Base-by-base conservation (phyloP, 1,284 basidiomycete genomes). In the Papiliotrema flavescens region DNA sequence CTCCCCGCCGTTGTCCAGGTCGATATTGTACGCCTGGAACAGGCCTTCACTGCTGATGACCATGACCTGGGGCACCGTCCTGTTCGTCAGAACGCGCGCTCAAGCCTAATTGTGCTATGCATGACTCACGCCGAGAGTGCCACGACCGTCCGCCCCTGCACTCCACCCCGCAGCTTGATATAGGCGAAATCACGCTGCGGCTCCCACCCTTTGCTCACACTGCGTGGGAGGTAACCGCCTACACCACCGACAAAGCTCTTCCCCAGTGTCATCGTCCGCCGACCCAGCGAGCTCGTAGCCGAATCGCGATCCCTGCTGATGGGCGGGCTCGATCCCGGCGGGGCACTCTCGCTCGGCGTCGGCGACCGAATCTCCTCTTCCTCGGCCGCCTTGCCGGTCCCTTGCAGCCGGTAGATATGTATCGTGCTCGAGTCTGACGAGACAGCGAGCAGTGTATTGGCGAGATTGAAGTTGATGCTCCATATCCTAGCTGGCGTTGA, bases 161-260 rank as follows among this genome's bases (percentile, higher is more conserved):
- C 90, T 43, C 83, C 84, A 0, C 28, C 28, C 11, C 94, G 91
- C 34, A 98, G 77, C 69, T 90, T 87, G 57, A 97, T 79, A 73
- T 85, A 94, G 0, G 96, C 95, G 74, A 98, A 98, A 72, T 97
- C 95, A 3, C 96, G 81, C 47, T 88, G 83, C 0, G 96, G 95
- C 68, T 98, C 96, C 94, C 94, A 98, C 79, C 98, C 87, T 73
- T 97, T 94, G 11, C 93, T 90, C 36, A 98, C 76, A 1, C 90
- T 86, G 63, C 87, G 87, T 0, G 95, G 96, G 7, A 98, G 81
- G 70, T 96, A 96, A 0, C 89, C 88, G 6, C 94, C 92, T 14
- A 95, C 84, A 0, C 87, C 87, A 14, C 87, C 82, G 0, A 90
- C 88, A 35, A 94, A 74, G 54, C 82, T 84, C 73, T 90, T 88